Evolutionary conservation across 2,329 filamentous ascomycete genomes (phyloP), one percentile per base, ranked within the genome.

Genomic region (Colletotrichum filicis): DNA sequence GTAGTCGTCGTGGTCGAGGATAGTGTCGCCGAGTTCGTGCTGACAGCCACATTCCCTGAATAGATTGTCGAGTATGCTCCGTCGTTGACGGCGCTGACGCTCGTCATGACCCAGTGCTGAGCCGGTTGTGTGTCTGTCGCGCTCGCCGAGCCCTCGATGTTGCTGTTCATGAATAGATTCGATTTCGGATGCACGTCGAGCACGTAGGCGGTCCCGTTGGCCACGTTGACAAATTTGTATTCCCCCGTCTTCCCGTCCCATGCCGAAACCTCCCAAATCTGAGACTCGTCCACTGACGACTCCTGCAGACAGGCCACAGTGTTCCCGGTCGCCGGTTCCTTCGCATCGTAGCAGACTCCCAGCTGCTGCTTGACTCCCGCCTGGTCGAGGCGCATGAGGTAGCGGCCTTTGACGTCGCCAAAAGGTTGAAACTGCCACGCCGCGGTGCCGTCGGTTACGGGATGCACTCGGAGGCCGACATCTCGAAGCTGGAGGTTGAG

Each of bases 61-160:
- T 80, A 82, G 6, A 77, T 75, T 0, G 81, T 83, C 4, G 80
- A 82, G 60, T 79, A 83, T 2, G 78, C 80, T 2, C 76, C 77
- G 19, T 83, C 79, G 42, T 83, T 74, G 3, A 83, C 78, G 3
- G 77, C 53, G 2, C 74, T 76, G 4, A 76, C 77, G 42, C 80
- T 82, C 19, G 77, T 79, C 74, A 82, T 77, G 52, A 82, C 71
- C 81, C 81, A 83, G 30, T 79, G 80, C 57, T 82, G 81, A 0
- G 80, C 80, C 1, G 74, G 76, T 63, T 82, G 79, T 2, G 75
- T 74, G 1, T 76, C 75, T 16, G 65, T 35, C 32, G 64, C 66
- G 61, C 70, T 56, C 22, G 56, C 22, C 32, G 28, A 65, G 12
- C 66, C 71, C 2, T 76, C 68, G 1, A 75, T 75, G 32, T 60